These are phyloP conservation scores for Phialophora chinensis DNA, from an alignment of 2,329 filamentous ascomycete genomes.

Conservation along the genomic window DNA sequence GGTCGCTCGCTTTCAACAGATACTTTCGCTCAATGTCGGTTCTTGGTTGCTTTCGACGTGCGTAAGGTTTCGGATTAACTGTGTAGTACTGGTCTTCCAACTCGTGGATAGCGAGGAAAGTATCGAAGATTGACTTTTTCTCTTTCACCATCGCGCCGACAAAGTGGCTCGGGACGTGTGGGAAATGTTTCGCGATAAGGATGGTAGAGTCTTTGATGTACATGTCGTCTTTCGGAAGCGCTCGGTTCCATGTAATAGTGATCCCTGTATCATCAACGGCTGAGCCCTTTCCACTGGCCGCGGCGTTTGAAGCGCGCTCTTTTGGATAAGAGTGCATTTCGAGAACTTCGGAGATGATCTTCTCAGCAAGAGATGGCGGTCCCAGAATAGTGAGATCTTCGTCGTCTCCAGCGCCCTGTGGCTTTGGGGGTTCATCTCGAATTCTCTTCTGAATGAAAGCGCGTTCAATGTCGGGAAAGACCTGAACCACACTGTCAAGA, in stretches of 20 bases:
- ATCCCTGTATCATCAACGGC: constrained; percentile 45
- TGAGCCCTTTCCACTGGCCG: constrained; percentile 45
- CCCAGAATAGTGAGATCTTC: constrained; percentile 9
- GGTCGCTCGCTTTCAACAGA: constrained; percentile 21
- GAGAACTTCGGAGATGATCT: constrained; percentile 52
- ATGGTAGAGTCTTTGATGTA: constrained; percentile 40
- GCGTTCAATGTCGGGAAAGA: constrained; percentile 57
- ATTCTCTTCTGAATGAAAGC: constrained; percentile 46
- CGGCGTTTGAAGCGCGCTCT: constrained; percentile 40
- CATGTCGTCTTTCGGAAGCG: constrained; percentile 27
- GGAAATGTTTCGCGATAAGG: constrained; percentile 38
- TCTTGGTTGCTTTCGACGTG: constrained; percentile 36
- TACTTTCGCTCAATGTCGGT: constrained; percentile 35
- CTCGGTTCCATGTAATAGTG: constrained; percentile 42
- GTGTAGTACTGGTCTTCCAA: constrained; percentile 36
- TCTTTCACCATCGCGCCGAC: constrained; percentile 34
- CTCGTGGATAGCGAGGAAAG: constrained; percentile 41
- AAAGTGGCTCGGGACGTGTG: constrained; percentile 36
- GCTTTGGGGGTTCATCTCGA: constrained; percentile 37
- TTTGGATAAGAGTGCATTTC: constrained; percentile 52
- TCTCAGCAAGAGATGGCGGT: constrained; percentile 34
- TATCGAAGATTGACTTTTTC: constrained; percentile 40
- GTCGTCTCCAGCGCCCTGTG: constrained; percentile 26
- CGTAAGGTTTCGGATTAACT: constrained; percentile 32
- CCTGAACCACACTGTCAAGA: constrained; percentile 46